phyloP scores from a whole-genome alignment of 2,329 filamentous ascomycete species.

The Endoconidiophora laricicola region DNA sequence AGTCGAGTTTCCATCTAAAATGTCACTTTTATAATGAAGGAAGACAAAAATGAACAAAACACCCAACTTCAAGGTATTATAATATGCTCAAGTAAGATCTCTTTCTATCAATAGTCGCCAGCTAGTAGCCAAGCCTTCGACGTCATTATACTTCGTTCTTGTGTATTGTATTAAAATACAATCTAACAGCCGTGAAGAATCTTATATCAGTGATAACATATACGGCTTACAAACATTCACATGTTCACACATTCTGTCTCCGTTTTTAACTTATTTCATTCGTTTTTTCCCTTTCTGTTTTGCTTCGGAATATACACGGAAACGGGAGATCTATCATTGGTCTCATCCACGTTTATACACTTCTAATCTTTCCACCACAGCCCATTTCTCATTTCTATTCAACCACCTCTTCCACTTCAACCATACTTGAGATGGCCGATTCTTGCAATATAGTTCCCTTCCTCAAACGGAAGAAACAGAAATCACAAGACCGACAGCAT shows the following conservation, averaged over 20 bases:
- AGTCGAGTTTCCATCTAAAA: no score
- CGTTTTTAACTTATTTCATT: conserved; percentile 4
- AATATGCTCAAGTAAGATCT: no score
- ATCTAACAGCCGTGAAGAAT: no score
- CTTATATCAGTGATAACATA: no score
- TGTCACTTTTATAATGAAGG: no score
- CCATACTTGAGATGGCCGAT: not conserved
- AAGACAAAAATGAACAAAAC: no score
- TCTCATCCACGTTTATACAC: not conserved
- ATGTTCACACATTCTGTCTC: not conserved
- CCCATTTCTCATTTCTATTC: not conserved
- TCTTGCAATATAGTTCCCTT: not conserved
- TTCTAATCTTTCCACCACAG: not conserved
- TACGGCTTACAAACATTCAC: no score
- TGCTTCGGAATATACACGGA: conserved; percentile 5
- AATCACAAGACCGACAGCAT: not conserved
- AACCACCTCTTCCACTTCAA: not conserved
- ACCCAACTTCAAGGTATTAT: no score
- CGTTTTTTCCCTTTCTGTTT: conserved; percentile 1
- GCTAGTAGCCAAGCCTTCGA: no score
- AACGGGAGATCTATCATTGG: conserved; percentile 1
- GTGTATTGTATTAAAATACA: no score
- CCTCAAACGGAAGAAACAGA: not conserved
- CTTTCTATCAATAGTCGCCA: no score
- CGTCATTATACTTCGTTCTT: no score